A percentile compares a stretch with the other conserved stretches of the same genome.
Conservation (phyloP, 768 basidiomycete species). For the Pilatotrama ljubarskyi region DNA sequence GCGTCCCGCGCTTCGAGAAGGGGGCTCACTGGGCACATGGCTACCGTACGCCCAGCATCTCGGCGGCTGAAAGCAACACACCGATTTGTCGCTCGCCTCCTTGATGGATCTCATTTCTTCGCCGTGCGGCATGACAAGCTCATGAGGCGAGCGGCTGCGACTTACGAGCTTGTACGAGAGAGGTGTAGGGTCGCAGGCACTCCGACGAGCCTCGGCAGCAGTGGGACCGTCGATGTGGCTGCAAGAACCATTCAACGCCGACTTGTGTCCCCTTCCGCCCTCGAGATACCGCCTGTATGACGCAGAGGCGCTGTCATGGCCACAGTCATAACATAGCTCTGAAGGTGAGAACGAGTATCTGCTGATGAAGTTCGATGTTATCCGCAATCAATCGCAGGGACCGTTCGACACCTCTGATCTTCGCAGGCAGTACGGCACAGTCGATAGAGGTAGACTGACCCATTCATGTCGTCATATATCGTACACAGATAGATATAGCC, state of each 20-base stretch:
- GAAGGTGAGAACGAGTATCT: not conserved
- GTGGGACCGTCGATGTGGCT: too few species aligned
- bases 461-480: not conserved
- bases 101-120: not conserved
- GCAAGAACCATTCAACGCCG: too few species aligned
- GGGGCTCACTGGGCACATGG: slow-evolving; percentile 15
- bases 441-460: slow-evolving; percentile 4
- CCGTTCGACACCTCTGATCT: not conserved
- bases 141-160: too few species aligned
- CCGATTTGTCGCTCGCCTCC: not conserved
- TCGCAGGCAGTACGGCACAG: not conserved
- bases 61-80: not conserved
- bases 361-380: not conserved
- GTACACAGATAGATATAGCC: slow-evolving; percentile 15
- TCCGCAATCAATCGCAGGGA: not conserved
- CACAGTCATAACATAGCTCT: not conserved
- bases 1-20: too few species aligned
- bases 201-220: not conserved
- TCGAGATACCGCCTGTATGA: not conserved
- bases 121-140: too few species aligned
- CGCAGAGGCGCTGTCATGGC: not conserved
- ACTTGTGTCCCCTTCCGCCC: not conserved
- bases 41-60: slow-evolving; percentile 14
- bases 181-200: too few species aligned
- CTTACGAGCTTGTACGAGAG: too few species aligned